These are phyloP conservation scores for Podospora pseudopauciseta DNA, from an alignment of 495 filamentous ascomycete species.

Conservation along the genomic window DNA sequence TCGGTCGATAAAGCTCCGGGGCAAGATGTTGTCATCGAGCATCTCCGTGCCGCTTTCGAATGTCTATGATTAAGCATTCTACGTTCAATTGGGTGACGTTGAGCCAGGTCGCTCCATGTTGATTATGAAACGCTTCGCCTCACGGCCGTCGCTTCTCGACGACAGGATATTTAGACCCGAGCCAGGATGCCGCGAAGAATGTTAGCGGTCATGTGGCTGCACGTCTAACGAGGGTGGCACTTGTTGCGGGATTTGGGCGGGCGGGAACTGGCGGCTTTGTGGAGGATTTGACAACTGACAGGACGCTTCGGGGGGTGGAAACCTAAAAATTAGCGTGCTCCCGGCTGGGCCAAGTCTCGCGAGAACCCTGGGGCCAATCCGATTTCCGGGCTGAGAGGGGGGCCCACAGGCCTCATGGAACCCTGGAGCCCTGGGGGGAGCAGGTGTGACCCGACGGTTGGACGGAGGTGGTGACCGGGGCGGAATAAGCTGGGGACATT, in stretches of 20 bases:
- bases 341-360: constrained; percentile 5
- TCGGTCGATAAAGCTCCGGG: not conserved
- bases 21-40: not conserved
- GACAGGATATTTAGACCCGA: not conserved
- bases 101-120: not conserved
- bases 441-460: constrained; percentile 16
- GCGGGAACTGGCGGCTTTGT: constrained; percentile 25
- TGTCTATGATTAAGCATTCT: not conserved
- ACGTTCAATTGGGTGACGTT: too few species aligned
- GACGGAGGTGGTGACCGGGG: constrained; percentile 16
- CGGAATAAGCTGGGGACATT: constrained; percentile 10
- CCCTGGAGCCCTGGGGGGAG: too few species aligned
- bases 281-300: constrained; percentile 6
- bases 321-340: constrained; percentile 11
- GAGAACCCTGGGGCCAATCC: constrained; percentile 19
- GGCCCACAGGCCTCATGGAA: not conserved
- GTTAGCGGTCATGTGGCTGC: constrained; percentile 9
- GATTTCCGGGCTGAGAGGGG: not conserved
- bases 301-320: constrained; percentile 13
- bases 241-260: not conserved
- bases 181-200: constrained; percentile 10
- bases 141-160: not conserved
- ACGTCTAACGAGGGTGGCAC: not conserved
- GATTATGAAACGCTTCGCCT: not conserved
- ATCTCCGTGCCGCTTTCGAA: not conserved